A percentile compares a stretch with the other conserved stretches of the same genome.
Evolutionary conservation across 805 yeast species (phyloP).

Genomic region (Geotrichum ghanense): DNA sequence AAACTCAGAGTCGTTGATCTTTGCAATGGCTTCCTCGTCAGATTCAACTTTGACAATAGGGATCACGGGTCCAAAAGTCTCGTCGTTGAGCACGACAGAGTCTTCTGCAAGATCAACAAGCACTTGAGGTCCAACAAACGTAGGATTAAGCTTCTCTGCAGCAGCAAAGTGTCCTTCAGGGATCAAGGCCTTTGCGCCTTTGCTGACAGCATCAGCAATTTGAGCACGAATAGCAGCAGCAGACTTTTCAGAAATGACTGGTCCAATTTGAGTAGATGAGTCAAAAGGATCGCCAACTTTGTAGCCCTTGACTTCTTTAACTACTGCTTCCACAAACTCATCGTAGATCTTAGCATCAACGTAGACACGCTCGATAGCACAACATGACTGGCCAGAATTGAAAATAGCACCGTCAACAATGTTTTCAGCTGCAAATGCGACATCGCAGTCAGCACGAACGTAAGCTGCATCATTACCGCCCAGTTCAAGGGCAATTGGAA

Average conservation of each 20-base stretch:
- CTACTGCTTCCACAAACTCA: conserved; percentile 47
- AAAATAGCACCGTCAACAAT: conserved; percentile 68
- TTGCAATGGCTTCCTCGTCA: conserved; percentile 59
- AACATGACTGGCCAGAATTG: conserved; percentile 90
- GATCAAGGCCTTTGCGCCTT: conserved; percentile 39
- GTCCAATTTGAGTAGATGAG: conserved; percentile 54
- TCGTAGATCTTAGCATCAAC: conserved; percentile 67
- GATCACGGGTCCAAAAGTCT: conserved; percentile 84
- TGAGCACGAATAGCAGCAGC: conserved; percentile 36
- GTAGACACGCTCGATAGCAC: conserved; percentile 84
- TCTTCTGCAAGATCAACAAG: conserved; percentile 63
- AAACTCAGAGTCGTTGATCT: conserved; percentile 67
- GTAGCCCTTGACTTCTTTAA: conserved; percentile 35
- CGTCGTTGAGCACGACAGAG: conserved; percentile 54
- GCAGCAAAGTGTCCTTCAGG: conserved; percentile 48
- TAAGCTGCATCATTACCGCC: conserved; percentile 90
- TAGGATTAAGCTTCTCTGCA: conserved; percentile 77
- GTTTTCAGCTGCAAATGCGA: conserved; percentile 51
- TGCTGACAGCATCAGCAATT: conserved; percentile 36
- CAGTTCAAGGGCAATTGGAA: conserved; percentile 74
- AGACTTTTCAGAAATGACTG: conserved; percentile 42
- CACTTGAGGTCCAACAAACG: conserved; percentile 63
- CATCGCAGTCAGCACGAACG: conserved; percentile 61
- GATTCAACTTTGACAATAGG: conserved; percentile 62
- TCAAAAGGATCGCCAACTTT: conserved; percentile 77